Conservation (phyloP, 306 rosid species). For the Crotalaria pallida region DNA sequence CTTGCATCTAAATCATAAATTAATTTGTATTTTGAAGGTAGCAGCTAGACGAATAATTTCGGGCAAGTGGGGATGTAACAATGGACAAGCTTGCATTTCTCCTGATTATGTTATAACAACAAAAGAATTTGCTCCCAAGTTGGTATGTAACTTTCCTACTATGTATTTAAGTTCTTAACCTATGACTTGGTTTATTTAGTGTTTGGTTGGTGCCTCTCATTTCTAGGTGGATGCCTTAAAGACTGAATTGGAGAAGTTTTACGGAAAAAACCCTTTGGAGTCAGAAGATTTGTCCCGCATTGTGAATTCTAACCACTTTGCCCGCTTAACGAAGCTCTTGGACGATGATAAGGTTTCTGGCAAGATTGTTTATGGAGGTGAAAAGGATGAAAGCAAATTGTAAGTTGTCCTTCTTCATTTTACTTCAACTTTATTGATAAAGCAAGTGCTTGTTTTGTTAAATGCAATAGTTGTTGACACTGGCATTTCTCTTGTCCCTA, state of each 20-base stretch:
- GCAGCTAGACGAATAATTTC: conserved; percentile 73
- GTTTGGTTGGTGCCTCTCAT: conserved; percentile 8
- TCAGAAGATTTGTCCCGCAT: conserved; percentile 90
- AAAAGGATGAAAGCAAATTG: conserved; percentile 69
- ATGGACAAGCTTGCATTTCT: conserved; percentile 92
- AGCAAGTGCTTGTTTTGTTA: background rate
- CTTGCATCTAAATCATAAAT: conserved; percentile 11
- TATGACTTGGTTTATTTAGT: conserved; percentile 9
- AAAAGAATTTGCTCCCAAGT: conserved; percentile 73
- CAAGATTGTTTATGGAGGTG: conserved; percentile 84
- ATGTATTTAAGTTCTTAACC: conserved; percentile 4
- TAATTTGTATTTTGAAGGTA: conserved; percentile 45
- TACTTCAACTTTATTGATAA: background rate
- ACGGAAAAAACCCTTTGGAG: conserved; percentile 74
- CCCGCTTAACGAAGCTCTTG: conserved; percentile 78
- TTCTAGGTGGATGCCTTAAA: conserved; percentile 74
- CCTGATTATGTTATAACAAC: conserved; percentile 78
- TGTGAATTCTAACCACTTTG: conserved; percentile 76
- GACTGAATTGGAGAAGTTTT: conserved; percentile 66
- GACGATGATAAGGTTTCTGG: conserved; percentile 86
- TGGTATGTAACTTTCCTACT: conserved; percentile 49
- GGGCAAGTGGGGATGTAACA: conserved; percentile 94
- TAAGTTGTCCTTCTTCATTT: conserved; percentile 36
- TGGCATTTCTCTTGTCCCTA: conserved; percentile 10
- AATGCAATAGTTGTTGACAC: conserved; percentile 2